Base-by-base conservation (phyloP, 495 filamentous ascomycete species). In the Neurospora sp. region DNA sequence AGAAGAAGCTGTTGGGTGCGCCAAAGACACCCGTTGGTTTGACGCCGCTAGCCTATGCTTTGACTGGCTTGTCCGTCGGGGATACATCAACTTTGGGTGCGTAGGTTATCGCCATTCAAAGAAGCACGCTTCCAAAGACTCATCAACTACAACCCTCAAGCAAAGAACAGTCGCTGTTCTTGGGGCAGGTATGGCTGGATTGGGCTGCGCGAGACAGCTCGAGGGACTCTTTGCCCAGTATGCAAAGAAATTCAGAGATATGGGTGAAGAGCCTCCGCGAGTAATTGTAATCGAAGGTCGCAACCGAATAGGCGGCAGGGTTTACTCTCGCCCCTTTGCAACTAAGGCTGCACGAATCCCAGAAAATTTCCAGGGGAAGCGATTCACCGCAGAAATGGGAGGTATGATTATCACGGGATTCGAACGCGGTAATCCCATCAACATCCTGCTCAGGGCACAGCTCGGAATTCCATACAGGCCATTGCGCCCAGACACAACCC, bases 391-490 rank as follows among this genome's bases (percentile, higher is more conserved):
- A 69, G 96, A 99, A 79, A 93, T 97, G 88, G 96, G 96, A 44
- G 96, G 96, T 20, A 96, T 97, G 83, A 98, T 99, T 70, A 93
- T 99, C 75, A 97, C 96, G 39, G 96, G 96, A 3, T 99, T 98
- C 78, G 93, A 98, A 73, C 90, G 92, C 79, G 96, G 96, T 2
- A 99, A 99, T 79, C 96, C 96, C 18, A 81, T 99, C 75, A 94
- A 96, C 79, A 89, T 92, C 73, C 89, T 99, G 71, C 90, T 98
- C 76, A 90, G 96, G 72, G 94, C 93, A 31, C 96, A 99, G 81
- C 86, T 99, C 70, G 94, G 91, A 20, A 87, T 99, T 39, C 90
- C 89, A 35, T 97, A 97, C 80, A 93, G 97, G 78, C 81, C 90
- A 20, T 82, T 99, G 71, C 92, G 88, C 71, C 92, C 97, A 72